A percentile compares a stretch with the other conserved stretches of the same genome.
Evolutionary conservation across 2,329 filamentous ascomycete species (phyloP).

Genomic region (Cladophialophora chaetospira): DNA sequence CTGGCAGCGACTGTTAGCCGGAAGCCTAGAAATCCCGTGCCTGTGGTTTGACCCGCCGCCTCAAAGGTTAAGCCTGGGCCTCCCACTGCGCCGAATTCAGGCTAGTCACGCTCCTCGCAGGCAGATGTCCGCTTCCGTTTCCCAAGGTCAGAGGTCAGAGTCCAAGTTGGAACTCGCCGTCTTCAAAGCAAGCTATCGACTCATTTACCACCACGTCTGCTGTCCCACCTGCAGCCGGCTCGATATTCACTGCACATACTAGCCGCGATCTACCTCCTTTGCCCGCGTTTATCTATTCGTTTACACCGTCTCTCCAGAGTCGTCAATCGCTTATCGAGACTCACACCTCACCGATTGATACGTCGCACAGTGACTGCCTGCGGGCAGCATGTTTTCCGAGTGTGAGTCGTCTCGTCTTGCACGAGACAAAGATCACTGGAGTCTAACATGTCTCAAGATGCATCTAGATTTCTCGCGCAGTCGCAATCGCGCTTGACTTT

Average conservation of each 20-base stretch:
- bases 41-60: neutral
- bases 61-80: constrained; percentile 2
- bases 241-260: neutral
- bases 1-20: neutral
- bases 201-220: constrained; percentile 10
- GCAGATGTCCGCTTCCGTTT: constrained; percentile 5
- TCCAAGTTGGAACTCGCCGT: constrained; percentile 8
- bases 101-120: neutral
- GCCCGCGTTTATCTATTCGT: neutral
- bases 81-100: constrained; percentile 4
- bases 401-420: constrained; percentile 61
- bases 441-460: constrained; percentile 65
- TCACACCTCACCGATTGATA: constrained; percentile 17
- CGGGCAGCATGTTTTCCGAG: constrained; percentile 75
- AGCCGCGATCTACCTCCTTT: neutral
- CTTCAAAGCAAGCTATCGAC: neutral
- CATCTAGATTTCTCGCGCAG: constrained; percentile 93
- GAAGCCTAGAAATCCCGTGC: constrained; percentile 8
- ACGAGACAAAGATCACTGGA: constrained; percentile 39
- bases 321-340: constrained; percentile 17
- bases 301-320: neutral
- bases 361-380: constrained; percentile 26
- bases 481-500: constrained; percentile 88
- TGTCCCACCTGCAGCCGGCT: constrained; percentile 1
- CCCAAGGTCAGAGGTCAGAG: neutral